Evolutionary conservation across 768 basidiomycete genomes (phyloP).

Genomic region (Mycena pura): DNA sequence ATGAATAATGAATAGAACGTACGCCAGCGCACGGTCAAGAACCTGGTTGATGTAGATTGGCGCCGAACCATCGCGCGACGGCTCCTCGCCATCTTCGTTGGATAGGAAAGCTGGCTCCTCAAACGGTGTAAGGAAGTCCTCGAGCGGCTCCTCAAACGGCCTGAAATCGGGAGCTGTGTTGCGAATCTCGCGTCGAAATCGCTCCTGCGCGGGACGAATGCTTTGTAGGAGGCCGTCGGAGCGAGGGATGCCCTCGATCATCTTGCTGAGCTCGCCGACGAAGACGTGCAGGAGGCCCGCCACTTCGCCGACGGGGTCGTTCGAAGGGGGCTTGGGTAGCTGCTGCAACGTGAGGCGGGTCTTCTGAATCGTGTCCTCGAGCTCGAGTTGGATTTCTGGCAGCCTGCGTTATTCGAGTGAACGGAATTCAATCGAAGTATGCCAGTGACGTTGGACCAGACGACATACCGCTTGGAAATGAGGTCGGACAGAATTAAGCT

Average conservation of each 20-base stretch:
- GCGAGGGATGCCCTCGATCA: constrained; percentile 61
- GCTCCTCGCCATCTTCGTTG: constrained; percentile 11
- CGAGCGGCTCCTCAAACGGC: constrained; percentile 46
- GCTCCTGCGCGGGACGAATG: constrained; percentile 55
- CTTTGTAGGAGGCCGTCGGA: constrained; percentile 60
- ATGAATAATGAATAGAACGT: background rate
- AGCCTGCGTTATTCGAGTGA: constrained; percentile 47
- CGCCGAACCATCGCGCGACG: background rate
- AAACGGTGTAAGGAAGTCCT: background rate
- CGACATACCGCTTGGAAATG: constrained; percentile 62
- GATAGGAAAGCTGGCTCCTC: background rate
- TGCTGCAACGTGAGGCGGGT: constrained; percentile 40
- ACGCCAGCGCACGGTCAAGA: constrained; percentile 3
- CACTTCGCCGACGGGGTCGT: constrained; percentile 65
- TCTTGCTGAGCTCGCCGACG: constrained; percentile 45
- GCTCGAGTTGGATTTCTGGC: constrained; percentile 65
- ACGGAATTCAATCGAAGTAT: background rate
- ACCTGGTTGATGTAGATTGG: constrained; percentile 12
- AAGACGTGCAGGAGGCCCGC: constrained; percentile 55
- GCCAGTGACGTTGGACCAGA: too few relatives aligned
- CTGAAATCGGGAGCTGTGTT: constrained; percentile 63
- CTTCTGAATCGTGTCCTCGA: constrained; percentile 50
- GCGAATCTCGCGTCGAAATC: constrained; percentile 56
- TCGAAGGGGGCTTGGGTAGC: constrained; percentile 60
- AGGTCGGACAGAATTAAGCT: constrained; percentile 68